These are phyloP conservation scores for Panicum virgatum DNA, from an alignment of 202 grass and related monocot species.

Conservation along the genomic window DNA sequence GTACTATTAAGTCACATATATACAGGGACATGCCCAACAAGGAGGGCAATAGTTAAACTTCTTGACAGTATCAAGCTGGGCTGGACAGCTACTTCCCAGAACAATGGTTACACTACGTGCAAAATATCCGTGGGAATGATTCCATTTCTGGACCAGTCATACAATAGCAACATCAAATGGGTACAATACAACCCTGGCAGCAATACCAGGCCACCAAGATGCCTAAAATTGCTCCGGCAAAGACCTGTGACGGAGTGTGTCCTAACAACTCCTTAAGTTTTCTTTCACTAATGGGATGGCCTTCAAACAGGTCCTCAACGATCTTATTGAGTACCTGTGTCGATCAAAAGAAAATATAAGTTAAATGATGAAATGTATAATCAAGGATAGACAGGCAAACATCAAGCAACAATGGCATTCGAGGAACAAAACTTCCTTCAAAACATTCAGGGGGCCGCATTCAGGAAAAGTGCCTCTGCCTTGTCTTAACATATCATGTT, in stretches of 20 bases:
- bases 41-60: background rate
- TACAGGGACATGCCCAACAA: background rate
- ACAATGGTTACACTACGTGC: background rate
- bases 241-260: constrained; percentile 91
- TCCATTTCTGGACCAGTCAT: constrained; percentile 19
- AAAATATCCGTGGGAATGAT: constrained; percentile 32
- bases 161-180: constrained; percentile 45
- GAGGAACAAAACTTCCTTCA: background rate
- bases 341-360: background rate
- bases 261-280: constrained; percentile 95
- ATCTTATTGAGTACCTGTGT: constrained; percentile 97
- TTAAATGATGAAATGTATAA: background rate
- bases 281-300: constrained; percentile 92
- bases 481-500: background rate
- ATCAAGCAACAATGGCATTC: background rate
- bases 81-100: constrained; percentile 8
- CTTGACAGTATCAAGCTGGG: constrained; percentile 7
- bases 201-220: constrained; percentile 81
- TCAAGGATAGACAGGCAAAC: background rate
- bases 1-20: constrained; percentile 36
- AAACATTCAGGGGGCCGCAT: background rate
- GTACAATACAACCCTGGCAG: constrained; percentile 75
- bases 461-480: background rate
- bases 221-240: constrained; percentile 82
- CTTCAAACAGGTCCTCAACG: constrained; percentile 92